Conservation (phyloP, 2,329 filamentous ascomycete species). For the Didymella pomorum region DNA sequence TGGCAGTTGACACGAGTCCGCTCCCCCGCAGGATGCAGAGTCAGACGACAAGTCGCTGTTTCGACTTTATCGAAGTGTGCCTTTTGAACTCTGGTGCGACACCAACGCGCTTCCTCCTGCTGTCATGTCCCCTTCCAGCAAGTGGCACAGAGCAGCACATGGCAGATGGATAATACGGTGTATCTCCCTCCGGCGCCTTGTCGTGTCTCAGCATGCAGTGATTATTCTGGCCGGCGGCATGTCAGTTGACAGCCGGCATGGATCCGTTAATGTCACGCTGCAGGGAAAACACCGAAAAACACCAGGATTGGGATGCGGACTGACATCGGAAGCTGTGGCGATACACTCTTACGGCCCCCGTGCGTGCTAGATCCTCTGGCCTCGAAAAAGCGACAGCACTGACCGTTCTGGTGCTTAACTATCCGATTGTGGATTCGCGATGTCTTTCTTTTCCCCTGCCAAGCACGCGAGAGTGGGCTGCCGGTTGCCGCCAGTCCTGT, state of each 20-base stretch:
- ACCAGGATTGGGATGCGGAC: slow-evolving; percentile 9
- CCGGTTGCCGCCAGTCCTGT: slow-evolving; percentile 36
- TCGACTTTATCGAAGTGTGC: slow-evolving; percentile 28
- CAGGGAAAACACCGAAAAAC: slow-evolving; percentile 9
- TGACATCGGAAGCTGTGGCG: slow-evolving; percentile 15
- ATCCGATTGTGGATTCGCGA: slow-evolving; percentile 14
- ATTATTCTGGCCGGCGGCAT: slow-evolving; percentile 1
- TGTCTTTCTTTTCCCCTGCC: slow-evolving; percentile 41
- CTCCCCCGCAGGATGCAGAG: slow-evolving; percentile 21
- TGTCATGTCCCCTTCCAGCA: slow-evolving; percentile 24
- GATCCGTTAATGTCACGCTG: slow-evolving; percentile 6
- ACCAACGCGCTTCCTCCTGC: slow-evolving; percentile 17
- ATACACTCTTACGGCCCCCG: slow-evolving; percentile 9
- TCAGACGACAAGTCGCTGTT: slow-evolving; percentile 25
- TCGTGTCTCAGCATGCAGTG: slow-evolving; percentile 17
- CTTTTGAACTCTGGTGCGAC: slow-evolving; percentile 38
- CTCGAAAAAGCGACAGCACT: slow-evolving; percentile 16
- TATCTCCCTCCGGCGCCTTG: slow-evolving; percentile 7
- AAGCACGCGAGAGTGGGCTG: slow-evolving; percentile 33
- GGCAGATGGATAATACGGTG: slow-evolving; percentile 12
- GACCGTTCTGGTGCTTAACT: slow-evolving; percentile 16
- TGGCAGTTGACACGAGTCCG: slow-evolving; percentile 6
- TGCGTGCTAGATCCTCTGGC: slow-evolving; percentile 10
- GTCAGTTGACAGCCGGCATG: slow-evolving; percentile 10
- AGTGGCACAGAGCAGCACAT: slow-evolving; percentile 19